Evolutionary conservation across 2,329 filamentous ascomycete species (phyloP), one percentile per base, ranked within the genome.

Genomic region (Aphanocladium album): DNA sequence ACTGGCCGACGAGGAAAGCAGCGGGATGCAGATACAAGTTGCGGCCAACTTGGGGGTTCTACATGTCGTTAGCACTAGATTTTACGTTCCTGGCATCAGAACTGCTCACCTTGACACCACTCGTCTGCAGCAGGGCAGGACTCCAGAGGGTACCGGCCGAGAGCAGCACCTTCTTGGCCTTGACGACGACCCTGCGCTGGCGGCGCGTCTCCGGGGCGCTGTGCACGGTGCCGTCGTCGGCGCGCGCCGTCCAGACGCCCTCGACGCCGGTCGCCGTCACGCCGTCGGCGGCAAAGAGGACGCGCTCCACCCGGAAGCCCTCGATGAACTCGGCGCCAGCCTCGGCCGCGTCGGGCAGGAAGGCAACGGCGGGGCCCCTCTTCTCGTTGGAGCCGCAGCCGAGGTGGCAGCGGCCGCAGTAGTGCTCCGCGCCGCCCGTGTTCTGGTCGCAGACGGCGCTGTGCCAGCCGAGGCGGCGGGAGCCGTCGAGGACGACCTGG

Each of bases 11-110:
- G 6, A 86, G 67, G 9, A 79, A 70, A 68, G 80, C 82, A 68
- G 86, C 87, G 1, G 92, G 93, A 69, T 98, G 93, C 1, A 96
- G 73, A 67, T 95, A 81, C 3, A 97, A 83, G 67, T 97, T 90
- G 8, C 81, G 83, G 27, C 93, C 93, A 64, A 97, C 88, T 60
- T 96, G 87, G 4, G 81, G 80, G 70, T 96, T 96, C 77, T 86
- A 68, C 16, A 25, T 2, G 16, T 23, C 21, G 64, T 72, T 57
- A 72, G 69, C 61, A 30, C 14, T 25, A 11, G 14, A 27, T 11
- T 2, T n/a, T 19, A 23, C n/a, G 56, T 33, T 4, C 11, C 4
- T 9, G 16, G 12, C 9, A 16, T 19, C 21, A 5, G 21, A 51
- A 11, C 51, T 25, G 21, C 37, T 37, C n/a, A 86, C 85, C 70